phyloP scores from a whole-genome alignment of 345 rosid genomes.

The Heritiera littoralis region DNA sequence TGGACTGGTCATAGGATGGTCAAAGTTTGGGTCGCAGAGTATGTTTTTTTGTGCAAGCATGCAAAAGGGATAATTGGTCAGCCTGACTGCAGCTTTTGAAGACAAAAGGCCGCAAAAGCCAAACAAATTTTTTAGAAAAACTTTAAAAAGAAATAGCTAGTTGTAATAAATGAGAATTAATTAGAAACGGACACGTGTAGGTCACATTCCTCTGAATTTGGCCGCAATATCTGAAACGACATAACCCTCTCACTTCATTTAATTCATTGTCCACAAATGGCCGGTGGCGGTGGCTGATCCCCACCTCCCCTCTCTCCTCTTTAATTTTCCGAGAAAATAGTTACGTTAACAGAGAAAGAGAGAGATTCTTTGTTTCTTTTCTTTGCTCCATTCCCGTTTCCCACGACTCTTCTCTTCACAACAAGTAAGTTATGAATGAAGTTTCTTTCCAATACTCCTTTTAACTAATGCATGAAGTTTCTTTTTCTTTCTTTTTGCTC shows the following conservation, averaged over 20 bases:
- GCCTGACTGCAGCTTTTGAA: slow-evolving; percentile 23
- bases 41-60: slow-evolving; percentile 53
- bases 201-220: slow-evolving; percentile 57
- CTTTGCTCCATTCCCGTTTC: neutral
- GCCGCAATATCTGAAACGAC: slow-evolving; percentile 63
- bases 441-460: too few species aligned
- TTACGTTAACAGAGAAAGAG: neutral
- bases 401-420: too few species aligned
- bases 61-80: slow-evolving; percentile 56
- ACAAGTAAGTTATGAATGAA: too few species aligned
- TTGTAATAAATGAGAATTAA: neutral
- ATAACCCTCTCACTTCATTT: slow-evolving; percentile 21
- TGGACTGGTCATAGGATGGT: slow-evolving; percentile 42
- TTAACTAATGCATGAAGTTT: neutral
- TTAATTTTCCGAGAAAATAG: slow-evolving; percentile 21
- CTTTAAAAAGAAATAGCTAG: neutral
- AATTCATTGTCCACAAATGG: slow-evolving; percentile 29
- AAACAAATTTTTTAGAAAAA: neutral
- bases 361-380: slow-evolving; percentile 17
- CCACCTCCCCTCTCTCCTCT: neutral
- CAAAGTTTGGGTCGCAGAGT: slow-evolving; percentile 37
- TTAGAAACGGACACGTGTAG: slow-evolving; percentile 44
- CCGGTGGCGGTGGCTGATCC: slow-evolving; percentile 36
- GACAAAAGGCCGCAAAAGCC: neutral
- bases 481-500: neutral